Base-by-base conservation (phyloP, 1,284 basidiomycete species). In the Marasmius tenuissimus region DNA sequence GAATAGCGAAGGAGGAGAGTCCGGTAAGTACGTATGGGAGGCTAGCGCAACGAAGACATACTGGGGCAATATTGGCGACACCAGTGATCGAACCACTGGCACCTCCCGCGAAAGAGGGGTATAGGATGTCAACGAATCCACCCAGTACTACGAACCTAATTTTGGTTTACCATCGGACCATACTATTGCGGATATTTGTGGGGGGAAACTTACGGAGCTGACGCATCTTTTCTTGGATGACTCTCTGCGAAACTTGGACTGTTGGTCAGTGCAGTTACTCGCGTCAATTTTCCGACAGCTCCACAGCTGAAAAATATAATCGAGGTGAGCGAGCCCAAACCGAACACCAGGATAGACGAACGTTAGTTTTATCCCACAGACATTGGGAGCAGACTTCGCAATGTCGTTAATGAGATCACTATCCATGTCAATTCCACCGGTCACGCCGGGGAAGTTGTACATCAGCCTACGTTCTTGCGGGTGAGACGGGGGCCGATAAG, bases 371-470 rank as follows among this genome's bases (percentile, higher is more conserved):
- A 59, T 51, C 1, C 60, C 58, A 48, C 58, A 58, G 39, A 35
- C 34, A 18, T 59, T 63, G n/a, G 63, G 61, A 40, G 61, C 61
- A 22, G 52, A 45, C 50, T 47, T 60, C 16, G 61, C 61, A 45
- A 63, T 52, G 14, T 60, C 61, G 33, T 60, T 45, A 33, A 63
- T 60, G 48, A 63, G 47, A 52, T 63, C 61, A 38, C 61, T 63
- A 47, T 59, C 50, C 61, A 63, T 63, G 42, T 63, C 61, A 45
- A 63, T 48, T 38, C 59, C 55, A 20, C 58, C 54, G 16, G 64
- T 56, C 8, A 63, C 61, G 14, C 42, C 61, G 34, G 61, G 61
- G 33, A 63, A 63, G 37, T 63, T 63, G 54, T 63, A 63, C 61
- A 63, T 57, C 42, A 63, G 18, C 20, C 61, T 63, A 40, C 47